Base-by-base conservation (phyloP, 2,329 filamentous ascomycete species). In the Cadophora sp. region DNA sequence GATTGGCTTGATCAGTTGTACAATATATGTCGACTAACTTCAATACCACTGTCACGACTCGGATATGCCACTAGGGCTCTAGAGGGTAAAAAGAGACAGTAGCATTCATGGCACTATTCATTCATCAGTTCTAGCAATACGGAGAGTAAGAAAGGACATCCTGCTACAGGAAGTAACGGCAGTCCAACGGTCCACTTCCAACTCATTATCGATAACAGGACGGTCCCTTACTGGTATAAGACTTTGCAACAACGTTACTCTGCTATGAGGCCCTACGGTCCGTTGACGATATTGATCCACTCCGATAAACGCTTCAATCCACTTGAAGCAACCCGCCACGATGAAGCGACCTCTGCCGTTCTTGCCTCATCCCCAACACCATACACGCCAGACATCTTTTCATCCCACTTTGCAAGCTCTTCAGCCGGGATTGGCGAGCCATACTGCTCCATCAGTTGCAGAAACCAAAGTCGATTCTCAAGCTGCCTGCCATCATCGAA, bases 401-500 rank as follows among this genome's bases (percentile, higher is more conserved):
- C 19, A 48, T 29, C 40, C 58, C 58, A 61, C 12, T 61, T 37
- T 29, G 22, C 26, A 26, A 61, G 40, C 9, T 61, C 40, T 11
- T 48, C 37, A 12, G 4, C n/a, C 8, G 58, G 37, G n/a, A 26
- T 19, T 3, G 24, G 7, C 1, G 40, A 27, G n/a, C 34, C 37
- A 61, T 29, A 29, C 24, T 61, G 22, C 11, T n/a, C 14, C 37
- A 61, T 46, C 14, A 61, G 16, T 24, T 31, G 11, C 14, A 61
- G 40, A 29, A 61, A 61, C 37, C 40, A 61, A 8, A 61, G 12
- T 11, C 58, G 37, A 22, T 48, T 61, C 37, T 61, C 58, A n/a
- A 61, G 58, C 22, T 61, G 37, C 24, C 16, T 46, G 37, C 58
- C 58, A 48, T 14, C 22, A 31, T 61, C 58, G 16, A 46, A 48